Base-by-base conservation (phyloP, 257 asterid genomes). In the Euphrasia confusa region DNA sequence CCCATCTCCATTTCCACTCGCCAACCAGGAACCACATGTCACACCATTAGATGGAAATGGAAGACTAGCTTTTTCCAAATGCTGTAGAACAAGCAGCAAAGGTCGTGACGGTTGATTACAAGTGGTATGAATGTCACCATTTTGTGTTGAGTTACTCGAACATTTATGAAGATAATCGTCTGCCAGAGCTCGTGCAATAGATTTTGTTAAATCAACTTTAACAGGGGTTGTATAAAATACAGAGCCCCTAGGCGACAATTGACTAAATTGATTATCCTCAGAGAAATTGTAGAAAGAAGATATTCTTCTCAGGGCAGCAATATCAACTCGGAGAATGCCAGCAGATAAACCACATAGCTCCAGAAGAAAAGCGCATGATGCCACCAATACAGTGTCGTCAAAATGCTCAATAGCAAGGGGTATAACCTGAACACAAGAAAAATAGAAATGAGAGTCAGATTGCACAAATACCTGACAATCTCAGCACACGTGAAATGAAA, bases 341-440 rank as follows among this genome's bases (percentile, higher is more conserved):
- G 99, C 84, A 69, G 94, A 73, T 61, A 85, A 68, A 68, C 99
- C 97, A 78, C 96, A 83, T 45, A 93, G 73, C 84, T 89, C 99
- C 79, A 93, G 68, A 60, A 93, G 91, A 80, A 87, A 81, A 42
- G 90, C 84, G 57, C 99, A 89, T 15, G 99, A 89, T 63, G 99
- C 90, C 80, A 93, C 99, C 80, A 93, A 74, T 66, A 87, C 87
- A 60, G 86, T 74, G 75, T 89, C 88, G 64, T 79, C 80, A 61
- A 89, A 93, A 83, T 93, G 99, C 81, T 80, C 80, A 74, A 93
- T 79, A 56, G 99, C 95, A 71, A 89, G 89, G 67, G 95, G 97
- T 65, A 87, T 79, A 45, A 93, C 96, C 99, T 93, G 80, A 68
- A 69, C 49, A 71, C 33, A 73, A 52, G 69, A 45, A 28, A 61